Percentiles rank a stretch among this genome's conserved stretches.
Conservation (phyloP, 2,329 filamentous ascomycete genomes). For the Albifimbria verrucaria region DNA sequence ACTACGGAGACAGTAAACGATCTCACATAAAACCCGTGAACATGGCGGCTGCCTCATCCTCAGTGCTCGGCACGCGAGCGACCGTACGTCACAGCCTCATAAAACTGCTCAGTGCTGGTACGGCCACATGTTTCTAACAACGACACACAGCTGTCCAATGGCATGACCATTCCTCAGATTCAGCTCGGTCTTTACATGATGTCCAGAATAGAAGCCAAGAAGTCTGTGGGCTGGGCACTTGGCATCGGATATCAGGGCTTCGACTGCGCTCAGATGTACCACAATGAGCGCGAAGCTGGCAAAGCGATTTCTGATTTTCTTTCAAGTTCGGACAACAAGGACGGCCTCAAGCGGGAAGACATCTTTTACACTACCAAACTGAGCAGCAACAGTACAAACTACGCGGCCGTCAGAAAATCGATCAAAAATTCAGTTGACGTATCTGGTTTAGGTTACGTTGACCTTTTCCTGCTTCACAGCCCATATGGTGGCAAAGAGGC, state of each 20-base stretch:
- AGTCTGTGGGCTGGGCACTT: slow-evolving; percentile 56
- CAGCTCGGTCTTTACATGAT: slow-evolving; percentile 75
- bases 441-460: slow-evolving; percentile 70
- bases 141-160: slow-evolving; percentile 56
- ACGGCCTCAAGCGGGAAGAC: slow-evolving; percentile 59
- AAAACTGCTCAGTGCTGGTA: neutral
- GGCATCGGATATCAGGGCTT: slow-evolving; percentile 49
- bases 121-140: neutral
- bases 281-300: slow-evolving; percentile 70
- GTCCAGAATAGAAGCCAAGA: slow-evolving; percentile 55
- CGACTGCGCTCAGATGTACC: slow-evolving; percentile 53
- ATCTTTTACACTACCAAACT: slow-evolving; percentile 82
- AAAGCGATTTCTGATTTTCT: slow-evolving; percentile 60
- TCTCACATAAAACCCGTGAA: too few species aligned
- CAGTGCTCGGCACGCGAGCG: neutral
- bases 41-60: neutral
- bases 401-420: slow-evolving; percentile 63
- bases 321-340: slow-evolving; percentile 40
- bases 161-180: slow-evolving; percentile 64
- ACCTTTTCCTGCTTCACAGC: slow-evolving; percentile 76
- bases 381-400: slow-evolving; percentile 59
- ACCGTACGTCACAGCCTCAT: neutral
- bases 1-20: too few species aligned
- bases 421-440: slow-evolving; percentile 63
- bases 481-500: slow-evolving; percentile 71